Evolutionary conservation across 2,329 filamentous ascomycete genomes (phyloP).

Genomic region (Pyricularia grisea): DNA sequence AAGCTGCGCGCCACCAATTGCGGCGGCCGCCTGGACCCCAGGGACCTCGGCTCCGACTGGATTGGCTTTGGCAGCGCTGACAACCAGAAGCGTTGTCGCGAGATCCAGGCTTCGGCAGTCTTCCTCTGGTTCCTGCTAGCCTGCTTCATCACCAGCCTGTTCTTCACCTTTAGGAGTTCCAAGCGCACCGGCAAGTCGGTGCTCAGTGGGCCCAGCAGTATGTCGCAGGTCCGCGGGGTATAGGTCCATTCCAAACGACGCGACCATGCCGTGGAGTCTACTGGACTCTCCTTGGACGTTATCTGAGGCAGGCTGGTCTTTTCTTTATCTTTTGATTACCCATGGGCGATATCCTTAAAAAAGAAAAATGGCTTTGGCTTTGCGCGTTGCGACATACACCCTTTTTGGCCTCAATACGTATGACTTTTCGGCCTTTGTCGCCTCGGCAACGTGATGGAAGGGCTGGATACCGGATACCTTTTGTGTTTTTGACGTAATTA

Average conservation of each 20-base stretch:
- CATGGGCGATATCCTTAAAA: too few relatives aligned
- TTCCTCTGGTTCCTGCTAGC: conserved; percentile 75
- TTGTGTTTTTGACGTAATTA: background rate
- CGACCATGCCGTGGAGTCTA: too few relatives aligned
- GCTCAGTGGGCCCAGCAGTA: conserved; percentile 35
- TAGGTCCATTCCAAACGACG: too few relatives aligned
- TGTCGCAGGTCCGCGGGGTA: conserved; percentile 32
- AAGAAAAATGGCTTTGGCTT: too few relatives aligned
- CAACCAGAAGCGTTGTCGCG: conserved; percentile 57
- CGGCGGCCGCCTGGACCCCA: conserved; percentile 31
- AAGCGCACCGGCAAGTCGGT: conserved; percentile 38
- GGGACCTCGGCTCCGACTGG: conserved; percentile 31
- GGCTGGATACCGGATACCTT: conserved; percentile 6
- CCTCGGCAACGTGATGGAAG: too few relatives aligned
- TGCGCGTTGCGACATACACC: too few relatives aligned
- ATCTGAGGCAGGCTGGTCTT: too few relatives aligned
- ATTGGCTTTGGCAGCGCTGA: conserved; percentile 54
- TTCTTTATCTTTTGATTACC: too few relatives aligned
- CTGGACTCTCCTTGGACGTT: too few relatives aligned
- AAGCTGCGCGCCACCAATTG: conserved; percentile 63
- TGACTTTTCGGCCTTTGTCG: too few relatives aligned
- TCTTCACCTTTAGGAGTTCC: conserved; percentile 44
- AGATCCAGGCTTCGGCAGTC: conserved; percentile 63
- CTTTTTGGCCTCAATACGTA: too few relatives aligned
- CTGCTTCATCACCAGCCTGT: conserved; percentile 46